Evolutionary conservation across 192 early-diverging fungal genomes (phyloP).

Genomic region (Backusella sp.): DNA sequence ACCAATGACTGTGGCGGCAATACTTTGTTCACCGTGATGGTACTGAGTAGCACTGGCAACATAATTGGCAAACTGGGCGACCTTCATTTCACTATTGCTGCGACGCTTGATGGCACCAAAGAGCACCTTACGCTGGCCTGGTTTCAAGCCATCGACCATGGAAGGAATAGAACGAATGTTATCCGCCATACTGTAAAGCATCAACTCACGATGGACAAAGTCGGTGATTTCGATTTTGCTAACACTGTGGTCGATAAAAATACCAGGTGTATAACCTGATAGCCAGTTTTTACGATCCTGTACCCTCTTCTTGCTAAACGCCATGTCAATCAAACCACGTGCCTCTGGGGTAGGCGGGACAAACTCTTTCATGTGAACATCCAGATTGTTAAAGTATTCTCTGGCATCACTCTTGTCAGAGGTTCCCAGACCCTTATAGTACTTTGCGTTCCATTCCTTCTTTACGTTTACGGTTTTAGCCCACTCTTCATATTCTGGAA

Average conservation of each 20-base stretch:
- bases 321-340: conserved; percentile 88
- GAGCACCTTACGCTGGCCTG: conserved; percentile 94
- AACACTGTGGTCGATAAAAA: conserved; percentile 83
- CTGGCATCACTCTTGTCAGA: conserved; percentile 80
- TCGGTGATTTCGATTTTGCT: conserved; percentile 76
- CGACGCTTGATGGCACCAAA: conserved; percentile 85
- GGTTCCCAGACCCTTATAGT: conserved; percentile 98
- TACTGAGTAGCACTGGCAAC: conserved; percentile 89
- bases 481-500: conserved; percentile 93
- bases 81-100: conserved; percentile 81
- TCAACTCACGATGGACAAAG: conserved; percentile 95
- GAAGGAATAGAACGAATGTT: conserved; percentile 94
- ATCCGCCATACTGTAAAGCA: conserved; percentile 93
- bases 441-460: conserved; percentile 85
- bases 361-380: conserved; percentile 80
- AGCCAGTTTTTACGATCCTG: conserved; percentile 97
- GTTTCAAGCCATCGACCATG: conserved; percentile 93
- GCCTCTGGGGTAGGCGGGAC: conserved; percentile 53
- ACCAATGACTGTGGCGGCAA: conserved; percentile 84
- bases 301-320: conserved; percentile 92
- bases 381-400: conserved; percentile 88
- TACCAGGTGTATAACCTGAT: conserved; percentile 74
- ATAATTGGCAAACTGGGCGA: conserved; percentile 84
- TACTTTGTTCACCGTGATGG: conserved; percentile 91
- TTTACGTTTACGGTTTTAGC: conserved; percentile 61